Evolutionary conservation across 345 rosid species (phyloP).

Genomic region (Mangifera indica): DNA sequence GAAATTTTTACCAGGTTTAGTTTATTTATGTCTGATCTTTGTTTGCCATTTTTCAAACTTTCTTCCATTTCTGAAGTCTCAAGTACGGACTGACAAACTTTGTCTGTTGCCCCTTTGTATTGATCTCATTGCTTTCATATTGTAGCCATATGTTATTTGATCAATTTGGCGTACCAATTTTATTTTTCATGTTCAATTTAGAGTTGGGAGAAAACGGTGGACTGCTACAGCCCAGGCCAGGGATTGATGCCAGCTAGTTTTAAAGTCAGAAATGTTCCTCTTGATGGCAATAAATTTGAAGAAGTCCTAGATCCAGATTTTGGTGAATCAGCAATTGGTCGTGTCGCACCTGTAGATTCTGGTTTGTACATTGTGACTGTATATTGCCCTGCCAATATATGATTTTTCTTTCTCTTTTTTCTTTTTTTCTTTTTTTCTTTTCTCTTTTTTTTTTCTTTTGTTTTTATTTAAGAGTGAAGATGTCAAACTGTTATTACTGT

Average conservation of each 20-base stretch:
- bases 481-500: neutral
- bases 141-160: neutral
- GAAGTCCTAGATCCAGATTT: constrained; percentile 92
- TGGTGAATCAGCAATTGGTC: constrained; percentile 92
- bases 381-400: neutral
- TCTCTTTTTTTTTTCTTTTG: too few species aligned
- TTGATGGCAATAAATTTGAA: constrained; percentile 62
- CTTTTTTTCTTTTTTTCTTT: too few species aligned
- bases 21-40: neutral
- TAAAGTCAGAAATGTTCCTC: constrained; percentile 67
- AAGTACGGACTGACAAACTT: neutral
- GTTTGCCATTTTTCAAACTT: constrained; percentile 7
- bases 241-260: constrained; percentile 96
- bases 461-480: neutral
- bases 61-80: neutral
- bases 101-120: neutral
- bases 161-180: neutral
- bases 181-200: constrained; percentile 22
- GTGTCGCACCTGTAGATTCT: constrained; percentile 94
- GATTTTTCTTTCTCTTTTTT: neutral
- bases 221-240: constrained; percentile 91
- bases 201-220: constrained; percentile 98
- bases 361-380: constrained; percentile 41
- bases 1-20: neutral
- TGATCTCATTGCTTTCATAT: neutral